These are phyloP conservation scores for Porogramme epimiltina DNA, from an alignment of 1,284 basidiomycete genomes.

Conservation along the genomic window DNA sequence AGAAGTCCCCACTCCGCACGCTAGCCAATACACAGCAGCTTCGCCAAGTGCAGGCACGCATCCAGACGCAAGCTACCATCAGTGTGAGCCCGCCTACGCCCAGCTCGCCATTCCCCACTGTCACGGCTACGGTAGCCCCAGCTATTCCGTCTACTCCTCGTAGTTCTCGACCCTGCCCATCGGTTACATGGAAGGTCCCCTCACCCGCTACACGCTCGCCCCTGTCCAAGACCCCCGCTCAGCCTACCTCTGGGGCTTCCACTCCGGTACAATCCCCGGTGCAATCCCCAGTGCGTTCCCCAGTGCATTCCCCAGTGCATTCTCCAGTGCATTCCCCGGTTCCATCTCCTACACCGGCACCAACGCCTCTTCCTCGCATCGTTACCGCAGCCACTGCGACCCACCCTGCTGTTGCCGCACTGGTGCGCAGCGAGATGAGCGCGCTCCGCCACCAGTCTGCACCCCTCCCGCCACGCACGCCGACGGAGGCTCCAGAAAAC, in stretches of 20 bases:
- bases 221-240: slow-evolving; percentile 5
- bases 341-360: no score
- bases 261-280: no score
- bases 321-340: no score
- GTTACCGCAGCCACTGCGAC: not conserved
- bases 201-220: slow-evolving; percentile 17
- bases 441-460: slow-evolving; percentile 4
- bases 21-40: slow-evolving; percentile 7
- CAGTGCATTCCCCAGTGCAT: no score
- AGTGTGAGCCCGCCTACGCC: not conserved
- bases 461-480: slow-evolving; percentile 6
- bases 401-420: not conserved
- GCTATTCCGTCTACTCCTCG: slow-evolving; percentile 2
- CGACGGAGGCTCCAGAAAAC: not conserved
- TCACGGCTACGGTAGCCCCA: not conserved
- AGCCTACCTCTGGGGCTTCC: not conserved
- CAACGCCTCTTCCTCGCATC: not conserved
- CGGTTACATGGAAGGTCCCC: slow-evolving; percentile 18
- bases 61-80: slow-evolving; percentile 4
- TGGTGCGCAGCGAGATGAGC: slow-evolving; percentile 9
- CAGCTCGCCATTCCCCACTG: not conserved
- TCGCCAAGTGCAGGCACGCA: slow-evolving; percentile 3
- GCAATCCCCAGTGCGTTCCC: no score
- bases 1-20: slow-evolving; percentile 17
- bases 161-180: slow-evolving; percentile 9